phyloP scores from a whole-genome alignment of 2,329 filamentous ascomycete genomes.

The Xylaria sp. region DNA sequence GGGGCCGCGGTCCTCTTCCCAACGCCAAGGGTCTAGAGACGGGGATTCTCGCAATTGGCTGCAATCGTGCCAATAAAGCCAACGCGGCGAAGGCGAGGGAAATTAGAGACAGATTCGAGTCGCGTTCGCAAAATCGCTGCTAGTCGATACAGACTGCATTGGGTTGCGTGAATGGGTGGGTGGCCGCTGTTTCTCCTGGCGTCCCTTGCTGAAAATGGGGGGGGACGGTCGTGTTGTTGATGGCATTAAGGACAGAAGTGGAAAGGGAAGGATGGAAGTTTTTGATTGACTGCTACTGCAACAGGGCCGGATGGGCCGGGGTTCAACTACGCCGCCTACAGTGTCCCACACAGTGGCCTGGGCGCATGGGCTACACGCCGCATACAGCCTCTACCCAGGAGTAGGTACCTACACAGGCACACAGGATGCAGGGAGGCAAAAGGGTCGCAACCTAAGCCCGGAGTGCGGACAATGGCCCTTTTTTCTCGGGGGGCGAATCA shows the following conservation, averaged over 20 bases:
- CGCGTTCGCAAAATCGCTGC: conserved; percentile 2
- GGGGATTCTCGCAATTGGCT: conserved; percentile 18
- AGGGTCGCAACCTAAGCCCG: background rate
- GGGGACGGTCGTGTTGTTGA: conserved; percentile 29
- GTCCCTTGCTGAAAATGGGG: conserved; percentile 19
- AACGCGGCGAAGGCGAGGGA: conserved; percentile 11
- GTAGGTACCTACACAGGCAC: background rate
- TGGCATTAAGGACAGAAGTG: conserved; percentile 27
- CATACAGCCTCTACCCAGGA: background rate
- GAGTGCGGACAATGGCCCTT: too few species aligned
- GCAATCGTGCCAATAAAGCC: conserved; percentile 12
- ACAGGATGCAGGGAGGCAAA: background rate
- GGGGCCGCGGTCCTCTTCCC: conserved; percentile 30
- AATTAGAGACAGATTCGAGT: conserved; percentile 10
- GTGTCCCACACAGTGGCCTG: conserved; percentile 14
- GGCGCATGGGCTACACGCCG: conserved; percentile 12
- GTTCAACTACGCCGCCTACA: conserved; percentile 23
- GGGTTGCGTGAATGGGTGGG: conserved; percentile 4
- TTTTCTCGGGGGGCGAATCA: too few species aligned
- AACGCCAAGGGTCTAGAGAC: conserved; percentile 8
- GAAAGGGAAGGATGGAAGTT: conserved; percentile 30
- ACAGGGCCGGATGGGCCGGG: conserved; percentile 25
- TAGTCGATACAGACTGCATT: background rate
- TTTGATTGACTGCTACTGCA: conserved; percentile 27
- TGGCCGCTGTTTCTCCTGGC: conserved; percentile 13